These are phyloP conservation scores for Fusarium succisae DNA, from an alignment of 2,329 filamentous ascomycete species.

Conservation along the genomic window DNA sequence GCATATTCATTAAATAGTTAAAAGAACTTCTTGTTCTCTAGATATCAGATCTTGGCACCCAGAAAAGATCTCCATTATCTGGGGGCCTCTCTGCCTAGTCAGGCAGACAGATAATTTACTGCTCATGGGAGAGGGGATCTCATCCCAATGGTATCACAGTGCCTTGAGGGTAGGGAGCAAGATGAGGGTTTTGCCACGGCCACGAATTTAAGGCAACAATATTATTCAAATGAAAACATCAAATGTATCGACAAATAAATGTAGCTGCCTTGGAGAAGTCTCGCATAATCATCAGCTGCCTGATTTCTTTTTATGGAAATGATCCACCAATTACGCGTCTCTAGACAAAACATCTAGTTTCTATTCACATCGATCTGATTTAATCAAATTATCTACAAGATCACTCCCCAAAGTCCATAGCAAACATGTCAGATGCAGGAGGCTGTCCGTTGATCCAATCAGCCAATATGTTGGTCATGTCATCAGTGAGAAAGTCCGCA, in stretches of 20 bases:
- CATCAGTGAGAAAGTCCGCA: conserved; percentile 12
- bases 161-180: not conserved
- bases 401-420: conserved; percentile 22
- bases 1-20: not conserved
- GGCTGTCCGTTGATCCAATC: conserved; percentile 32
- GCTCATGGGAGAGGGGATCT: not conserved
- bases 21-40: accelerated
- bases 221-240: not conserved
- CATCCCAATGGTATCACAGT: not conserved
- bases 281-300: not conserved
- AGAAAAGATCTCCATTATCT: accelerated
- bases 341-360: not conserved
- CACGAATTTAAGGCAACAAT: not conserved
- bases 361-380: too few species aligned
- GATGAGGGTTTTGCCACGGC: not conserved
- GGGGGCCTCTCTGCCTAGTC: not conserved
- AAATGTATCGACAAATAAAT: not conserved
- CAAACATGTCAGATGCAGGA: conserved; percentile 25
- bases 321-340: not conserved
- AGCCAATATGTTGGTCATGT: conserved; percentile 31
- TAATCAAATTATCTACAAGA: not conserved
- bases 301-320: not conserved
- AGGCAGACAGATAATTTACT: not conserved
- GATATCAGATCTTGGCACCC: accelerated
- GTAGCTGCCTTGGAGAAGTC: not conserved